Conservation (phyloP, 2,329 filamentous ascomycete genomes). For the Paramyrothecium sp. region DNA sequence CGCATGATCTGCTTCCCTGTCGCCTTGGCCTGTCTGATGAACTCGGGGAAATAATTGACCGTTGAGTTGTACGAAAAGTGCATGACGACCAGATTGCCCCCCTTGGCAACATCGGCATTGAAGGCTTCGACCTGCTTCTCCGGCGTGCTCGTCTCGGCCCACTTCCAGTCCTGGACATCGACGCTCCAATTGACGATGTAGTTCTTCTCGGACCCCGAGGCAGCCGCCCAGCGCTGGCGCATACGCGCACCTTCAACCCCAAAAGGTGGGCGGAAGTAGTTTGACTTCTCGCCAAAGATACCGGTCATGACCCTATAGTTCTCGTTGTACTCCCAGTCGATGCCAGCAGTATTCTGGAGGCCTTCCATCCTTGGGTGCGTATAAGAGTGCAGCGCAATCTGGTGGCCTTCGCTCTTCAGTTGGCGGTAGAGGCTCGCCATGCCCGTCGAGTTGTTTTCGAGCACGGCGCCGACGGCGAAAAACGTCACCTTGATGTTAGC, state of each 20-base stretch:
- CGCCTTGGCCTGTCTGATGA: slow-evolving; percentile 62
- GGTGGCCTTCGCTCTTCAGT: slow-evolving; percentile 62
- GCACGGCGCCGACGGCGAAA: slow-evolving; percentile 65
- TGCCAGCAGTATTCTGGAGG: slow-evolving; percentile 47
- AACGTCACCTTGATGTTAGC: slow-evolving; percentile 67
- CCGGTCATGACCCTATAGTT: slow-evolving; percentile 48
- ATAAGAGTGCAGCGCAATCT: slow-evolving; percentile 67
- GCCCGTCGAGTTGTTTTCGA: slow-evolving; percentile 58
- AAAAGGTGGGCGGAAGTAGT: slow-evolving; percentile 69
- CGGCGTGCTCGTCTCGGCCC: slow-evolving; percentile 59
- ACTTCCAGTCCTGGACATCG: slow-evolving; percentile 70
- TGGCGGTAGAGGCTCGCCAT: slow-evolving; percentile 63
- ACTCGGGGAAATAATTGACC: slow-evolving; percentile 61
- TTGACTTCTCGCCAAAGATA: slow-evolving; percentile 30
- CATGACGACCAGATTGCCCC: slow-evolving; percentile 65
- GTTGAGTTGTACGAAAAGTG: slow-evolving; percentile 67
- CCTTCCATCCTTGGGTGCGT: slow-evolving; percentile 68
- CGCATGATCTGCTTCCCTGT: slow-evolving; percentile 65
- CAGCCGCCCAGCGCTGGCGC: slow-evolving; percentile 58
- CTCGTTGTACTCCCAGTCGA: slow-evolving; percentile 62
- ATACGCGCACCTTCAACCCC: slow-evolving; percentile 67
- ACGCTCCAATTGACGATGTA: slow-evolving; percentile 68
- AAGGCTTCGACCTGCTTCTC: slow-evolving; percentile 68
- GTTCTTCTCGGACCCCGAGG: slow-evolving; percentile 47
- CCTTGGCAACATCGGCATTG: slow-evolving; percentile 58